A percentile compares a stretch with the other conserved stretches of the same genome.
Evolutionary conservation across 2,329 filamentous ascomycete genomes (phyloP).

Genomic region (Hypoxylon sp.): DNA sequence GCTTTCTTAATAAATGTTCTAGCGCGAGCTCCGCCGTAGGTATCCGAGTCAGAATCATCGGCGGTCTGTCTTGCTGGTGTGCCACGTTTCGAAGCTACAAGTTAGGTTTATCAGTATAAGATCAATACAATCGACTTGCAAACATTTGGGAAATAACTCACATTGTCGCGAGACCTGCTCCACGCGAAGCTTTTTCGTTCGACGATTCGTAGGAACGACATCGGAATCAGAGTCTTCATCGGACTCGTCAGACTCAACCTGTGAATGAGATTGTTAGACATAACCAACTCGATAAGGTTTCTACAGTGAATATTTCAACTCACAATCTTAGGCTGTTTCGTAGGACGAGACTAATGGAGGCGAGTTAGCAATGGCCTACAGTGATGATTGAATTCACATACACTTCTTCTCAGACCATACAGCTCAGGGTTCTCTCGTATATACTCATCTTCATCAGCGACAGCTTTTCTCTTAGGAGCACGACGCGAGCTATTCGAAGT

Average conservation of each 20-base stretch:
- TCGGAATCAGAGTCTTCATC: slow-evolving; percentile 82
- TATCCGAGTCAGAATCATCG: slow-evolving; percentile 78
- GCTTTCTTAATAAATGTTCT: slow-evolving; percentile 82
- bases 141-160: slow-evolving; percentile 58
- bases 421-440: slow-evolving; percentile 94
- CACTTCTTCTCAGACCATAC: slow-evolving; percentile 94
- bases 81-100: slow-evolving; percentile 71
- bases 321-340: slow-evolving; percentile 72
- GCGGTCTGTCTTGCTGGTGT: slow-evolving; percentile 69
- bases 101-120: slow-evolving; percentile 36
- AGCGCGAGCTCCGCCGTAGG: slow-evolving; percentile 82
- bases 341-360: slow-evolving; percentile 66
- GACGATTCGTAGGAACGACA: slow-evolving; percentile 68
- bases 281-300: slow-evolving; percentile 4
- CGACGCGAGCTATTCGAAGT: slow-evolving; percentile 80
- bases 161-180: slow-evolving; percentile 73
- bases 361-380: slow-evolving; percentile 54
- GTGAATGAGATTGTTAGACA: slow-evolving; percentile 26
- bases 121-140: slow-evolving; percentile 31
- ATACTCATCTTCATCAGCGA: slow-evolving; percentile 81
- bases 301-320: slow-evolving; percentile 48
- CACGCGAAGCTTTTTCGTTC: slow-evolving; percentile 79
- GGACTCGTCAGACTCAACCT: slow-evolving; percentile 63
- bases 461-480: slow-evolving; percentile 79
- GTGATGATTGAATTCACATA: slow-evolving; percentile 63